Evolutionary conservation across 2,329 filamentous ascomycete genomes (phyloP).

Genomic region (Alternaria viburni): DNA sequence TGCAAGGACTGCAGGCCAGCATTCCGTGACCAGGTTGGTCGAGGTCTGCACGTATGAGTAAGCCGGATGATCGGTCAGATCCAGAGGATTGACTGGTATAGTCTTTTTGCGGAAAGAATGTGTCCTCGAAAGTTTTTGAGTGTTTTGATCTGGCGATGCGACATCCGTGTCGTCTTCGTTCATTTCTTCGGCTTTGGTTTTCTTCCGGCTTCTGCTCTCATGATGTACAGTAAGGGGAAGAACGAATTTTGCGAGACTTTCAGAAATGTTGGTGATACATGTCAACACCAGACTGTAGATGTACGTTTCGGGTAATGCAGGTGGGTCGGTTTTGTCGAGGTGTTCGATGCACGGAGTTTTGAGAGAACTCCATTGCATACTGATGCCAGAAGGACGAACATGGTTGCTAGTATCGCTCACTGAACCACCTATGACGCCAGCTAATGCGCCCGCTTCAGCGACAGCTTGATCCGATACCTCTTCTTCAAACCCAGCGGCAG

Average conservation of each 20-base stretch:
- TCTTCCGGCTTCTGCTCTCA: constrained; percentile 61
- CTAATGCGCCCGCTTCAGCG: constrained; percentile 84
- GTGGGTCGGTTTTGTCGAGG: constrained; percentile 88
- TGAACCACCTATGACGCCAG: constrained; percentile 79
- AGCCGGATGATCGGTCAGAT: constrained; percentile 74
- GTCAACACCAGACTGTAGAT: constrained; percentile 87
- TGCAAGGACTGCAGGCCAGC: constrained; percentile 94
- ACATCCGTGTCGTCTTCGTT: constrained; percentile 26
- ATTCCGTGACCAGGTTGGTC: constrained; percentile 83
- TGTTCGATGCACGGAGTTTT: constrained; percentile 90
- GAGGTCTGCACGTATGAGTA: constrained; percentile 75
- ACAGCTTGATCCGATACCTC: constrained; percentile 80
- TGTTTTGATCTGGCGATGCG: constrained; percentile 31
- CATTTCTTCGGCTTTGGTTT: constrained; percentile 49
- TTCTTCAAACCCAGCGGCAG: constrained; percentile 69
- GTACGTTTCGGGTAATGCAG: constrained; percentile 86
- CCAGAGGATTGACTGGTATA: constrained; percentile 83
- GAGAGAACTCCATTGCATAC: constrained; percentile 87
- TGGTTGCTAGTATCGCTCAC: constrained; percentile 64
- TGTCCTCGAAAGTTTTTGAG: constrained; percentile 61
- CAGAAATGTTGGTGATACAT: constrained; percentile 88
- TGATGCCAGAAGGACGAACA: constrained; percentile 78
- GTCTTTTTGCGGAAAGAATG: constrained; percentile 76
- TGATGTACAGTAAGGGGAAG: constrained; percentile 84
- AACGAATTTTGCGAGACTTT: constrained; percentile 91